Conservation (phyloP, 345 rosid genomes). For the Mangifera indica region DNA sequence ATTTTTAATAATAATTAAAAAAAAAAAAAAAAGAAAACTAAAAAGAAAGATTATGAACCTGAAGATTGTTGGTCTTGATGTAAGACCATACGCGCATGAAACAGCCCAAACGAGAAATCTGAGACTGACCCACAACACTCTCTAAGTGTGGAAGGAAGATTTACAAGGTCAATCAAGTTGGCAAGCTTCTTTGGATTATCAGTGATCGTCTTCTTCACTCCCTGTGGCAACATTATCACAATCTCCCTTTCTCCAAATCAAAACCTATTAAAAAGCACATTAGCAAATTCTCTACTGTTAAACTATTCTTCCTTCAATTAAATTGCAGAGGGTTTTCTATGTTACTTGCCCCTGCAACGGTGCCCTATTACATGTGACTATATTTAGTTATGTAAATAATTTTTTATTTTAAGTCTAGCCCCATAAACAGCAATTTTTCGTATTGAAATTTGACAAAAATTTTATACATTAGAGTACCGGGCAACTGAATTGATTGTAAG, state of each 20-base stretch:
- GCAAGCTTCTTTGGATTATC: conserved; percentile 88
- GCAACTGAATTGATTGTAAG: conserved; percentile 1
- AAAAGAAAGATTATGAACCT: conserved; percentile 38
- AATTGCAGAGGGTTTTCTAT: neutral
- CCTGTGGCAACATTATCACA: conserved; percentile 63
- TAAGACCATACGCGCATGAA: conserved; percentile 89
- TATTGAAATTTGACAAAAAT: too few species aligned
- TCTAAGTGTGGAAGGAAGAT: conserved; percentile 76
- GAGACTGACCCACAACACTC: conserved; percentile 90
- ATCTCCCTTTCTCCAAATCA: conserved; percentile 11
- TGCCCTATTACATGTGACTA: too few species aligned
- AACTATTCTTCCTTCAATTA: too few species aligned
- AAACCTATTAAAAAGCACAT: neutral
- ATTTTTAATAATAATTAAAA: neutral
- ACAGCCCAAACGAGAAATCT: conserved; percentile 82
- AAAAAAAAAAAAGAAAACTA: neutral
- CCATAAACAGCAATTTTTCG: too few species aligned
- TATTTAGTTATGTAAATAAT: too few species aligned
- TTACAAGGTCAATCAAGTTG: conserved; percentile 78
- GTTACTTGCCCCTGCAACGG: too few species aligned
- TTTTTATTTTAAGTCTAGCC: too few species aligned
- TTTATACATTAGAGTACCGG: too few species aligned
- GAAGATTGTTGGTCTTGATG: conserved; percentile 86
- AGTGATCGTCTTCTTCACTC: conserved; percentile 59
- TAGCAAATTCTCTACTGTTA: neutral